Conservation (phyloP, 768 basidiomycete genomes). For the Pluteus cervinus region DNA sequence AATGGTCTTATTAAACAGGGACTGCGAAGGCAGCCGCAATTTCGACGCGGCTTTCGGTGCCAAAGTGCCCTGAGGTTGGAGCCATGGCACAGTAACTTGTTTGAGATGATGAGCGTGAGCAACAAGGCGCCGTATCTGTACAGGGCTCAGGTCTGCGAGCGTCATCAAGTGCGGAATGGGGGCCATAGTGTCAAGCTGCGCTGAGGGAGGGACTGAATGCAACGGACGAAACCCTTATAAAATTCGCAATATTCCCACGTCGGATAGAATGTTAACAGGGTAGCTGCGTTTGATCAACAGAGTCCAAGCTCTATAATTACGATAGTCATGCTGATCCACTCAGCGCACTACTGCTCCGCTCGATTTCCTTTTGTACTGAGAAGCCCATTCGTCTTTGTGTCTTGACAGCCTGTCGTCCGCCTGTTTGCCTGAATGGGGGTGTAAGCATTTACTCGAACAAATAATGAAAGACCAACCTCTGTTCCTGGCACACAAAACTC, state of each 20-base stretch:
- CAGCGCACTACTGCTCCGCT: no score
- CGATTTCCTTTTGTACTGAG: slow-evolving; percentile 72
- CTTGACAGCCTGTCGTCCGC: slow-evolving; percentile 84
- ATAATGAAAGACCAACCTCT: slow-evolving; percentile 43
- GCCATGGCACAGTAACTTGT: slow-evolving; percentile 58
- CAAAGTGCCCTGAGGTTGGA: slow-evolving; percentile 44
- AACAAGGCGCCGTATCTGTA: slow-evolving; percentile 67
- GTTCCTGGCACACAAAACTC: slow-evolving; percentile 97
- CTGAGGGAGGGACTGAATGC: no score
- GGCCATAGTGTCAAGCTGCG: no score
- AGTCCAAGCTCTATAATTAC: background rate
- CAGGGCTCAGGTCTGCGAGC: slow-evolving; percentile 77
- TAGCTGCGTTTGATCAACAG: slow-evolving; percentile 6
- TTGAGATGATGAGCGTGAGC: slow-evolving; percentile 62
- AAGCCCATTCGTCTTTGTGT: slow-evolving; percentile 81
- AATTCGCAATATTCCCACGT: no score
- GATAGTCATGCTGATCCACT: no score
- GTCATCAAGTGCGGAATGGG: slow-evolving; percentile 73
- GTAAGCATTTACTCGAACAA: slow-evolving; percentile 5
- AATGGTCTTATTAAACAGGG: slow-evolving; percentile 76
- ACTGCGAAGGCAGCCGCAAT: slow-evolving; percentile 63
- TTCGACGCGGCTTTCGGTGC: slow-evolving; percentile 23
- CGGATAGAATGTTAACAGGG: slow-evolving; percentile 13
- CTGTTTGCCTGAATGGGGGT: slow-evolving; percentile 55
- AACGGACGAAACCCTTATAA: no score